A percentile compares a stretch with the other conserved stretches of the same genome.
Evolutionary conservation across 495 filamentous ascomycete genomes (phyloP).

Genomic region (Poronia punctata): DNA sequence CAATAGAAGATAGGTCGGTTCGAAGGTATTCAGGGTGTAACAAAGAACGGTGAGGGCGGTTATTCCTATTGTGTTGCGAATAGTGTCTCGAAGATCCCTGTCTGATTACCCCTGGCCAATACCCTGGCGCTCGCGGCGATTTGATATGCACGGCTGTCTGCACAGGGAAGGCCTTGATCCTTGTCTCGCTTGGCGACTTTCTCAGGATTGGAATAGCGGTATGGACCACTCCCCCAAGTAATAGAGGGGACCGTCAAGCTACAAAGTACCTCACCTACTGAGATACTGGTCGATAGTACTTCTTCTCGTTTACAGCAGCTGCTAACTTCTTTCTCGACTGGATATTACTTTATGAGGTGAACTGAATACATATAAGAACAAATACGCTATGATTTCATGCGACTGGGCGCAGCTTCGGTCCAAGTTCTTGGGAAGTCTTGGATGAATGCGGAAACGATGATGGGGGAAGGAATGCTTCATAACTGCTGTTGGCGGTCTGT

Average conservation of each 20-base stretch:
- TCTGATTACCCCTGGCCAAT: constrained; percentile 13
- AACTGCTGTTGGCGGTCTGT: too few relatives aligned
- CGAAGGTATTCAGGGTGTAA: constrained; percentile 18
- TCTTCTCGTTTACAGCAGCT: too few relatives aligned
- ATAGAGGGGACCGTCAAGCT: background rate
- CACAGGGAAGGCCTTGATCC: constrained; percentile 11
- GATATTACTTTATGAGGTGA: too few relatives aligned
- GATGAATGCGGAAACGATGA: too few relatives aligned
- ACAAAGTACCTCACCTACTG: too few relatives aligned
- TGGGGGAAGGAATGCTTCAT: too few relatives aligned
- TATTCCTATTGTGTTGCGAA: constrained; percentile 33
- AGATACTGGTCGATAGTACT: too few relatives aligned
- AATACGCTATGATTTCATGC: too few relatives aligned
- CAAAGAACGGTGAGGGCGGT: constrained; percentile 24
- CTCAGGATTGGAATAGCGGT: constrained; percentile 7
- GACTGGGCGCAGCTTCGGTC: too few relatives aligned
- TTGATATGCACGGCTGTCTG: constrained; percentile 17
- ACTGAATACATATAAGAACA: too few relatives aligned
- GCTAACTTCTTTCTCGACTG: too few relatives aligned
- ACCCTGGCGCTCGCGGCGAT: constrained; percentile 11
- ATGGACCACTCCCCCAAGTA: background rate
- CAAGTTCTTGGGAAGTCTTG: too few relatives aligned
- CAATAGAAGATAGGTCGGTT: constrained; percentile 20
- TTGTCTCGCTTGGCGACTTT: constrained; percentile 15
- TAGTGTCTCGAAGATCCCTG: constrained; percentile 40